A percentile compares a stretch with the other conserved stretches of the same genome.
phyloP scores from a whole-genome alignment of 345 rosid genomes.

The Populus euphratica region DNA sequence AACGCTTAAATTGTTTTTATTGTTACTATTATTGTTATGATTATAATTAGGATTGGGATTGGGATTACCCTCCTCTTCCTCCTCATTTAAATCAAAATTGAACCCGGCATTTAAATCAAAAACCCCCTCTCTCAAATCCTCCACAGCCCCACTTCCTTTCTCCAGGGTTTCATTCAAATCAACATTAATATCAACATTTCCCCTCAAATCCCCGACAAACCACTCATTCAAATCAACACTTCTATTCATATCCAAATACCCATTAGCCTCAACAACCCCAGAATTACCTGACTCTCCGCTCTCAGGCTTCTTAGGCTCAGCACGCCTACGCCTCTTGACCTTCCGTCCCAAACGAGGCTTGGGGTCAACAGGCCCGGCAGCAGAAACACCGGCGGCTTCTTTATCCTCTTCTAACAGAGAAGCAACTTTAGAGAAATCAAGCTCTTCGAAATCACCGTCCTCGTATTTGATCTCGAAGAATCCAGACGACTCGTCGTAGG shows the following conservation, averaged over 20 bases:
- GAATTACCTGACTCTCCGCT: slow-evolving; percentile 20
- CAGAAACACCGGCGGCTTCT: slow-evolving; percentile 11
- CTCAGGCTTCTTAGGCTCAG: slow-evolving; percentile 8
- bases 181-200: slow-evolving; percentile 21
- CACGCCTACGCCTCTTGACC: slow-evolving; percentile 23
- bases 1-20: neutral
- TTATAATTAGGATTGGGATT: neutral
- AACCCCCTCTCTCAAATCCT: slow-evolving; percentile 21
- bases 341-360: slow-evolving; percentile 50
- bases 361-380: slow-evolving; percentile 30
- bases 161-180: slow-evolving; percentile 42
- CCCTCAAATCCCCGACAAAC: slow-evolving; percentile 1
- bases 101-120: slow-evolving; percentile 70
- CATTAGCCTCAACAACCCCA: neutral
- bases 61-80: neutral
- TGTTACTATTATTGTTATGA: neutral
- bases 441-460: slow-evolving; percentile 64
- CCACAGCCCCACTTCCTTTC: slow-evolving; percentile 19
- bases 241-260: slow-evolving; percentile 6
- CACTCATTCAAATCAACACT: slow-evolving; percentile 27
- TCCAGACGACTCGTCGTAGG: slow-evolving; percentile 54
- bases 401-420: slow-evolving; percentile 26
- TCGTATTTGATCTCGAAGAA: slow-evolving; percentile 56
- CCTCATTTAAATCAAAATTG: slow-evolving; percentile 43
- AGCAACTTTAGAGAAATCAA: slow-evolving; percentile 42